Conservation (phyloP, 371 early-diverging fungal genomes). For the Syncephalastrum contaminatum region DNA sequence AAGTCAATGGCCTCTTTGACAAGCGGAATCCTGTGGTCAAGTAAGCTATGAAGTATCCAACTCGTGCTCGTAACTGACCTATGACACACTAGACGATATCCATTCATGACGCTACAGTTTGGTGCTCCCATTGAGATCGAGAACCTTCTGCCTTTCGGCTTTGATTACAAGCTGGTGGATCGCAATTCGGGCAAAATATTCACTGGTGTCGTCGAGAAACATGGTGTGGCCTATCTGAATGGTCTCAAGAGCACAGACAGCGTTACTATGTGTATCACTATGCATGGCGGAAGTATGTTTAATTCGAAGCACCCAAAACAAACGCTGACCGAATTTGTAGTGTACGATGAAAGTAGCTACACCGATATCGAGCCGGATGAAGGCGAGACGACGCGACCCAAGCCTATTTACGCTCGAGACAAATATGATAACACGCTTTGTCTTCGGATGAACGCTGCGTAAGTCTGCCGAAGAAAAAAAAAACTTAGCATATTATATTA, state of each 20-base stretch:
- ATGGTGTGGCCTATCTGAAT: conserved; percentile 60
- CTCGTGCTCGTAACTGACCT: no score
- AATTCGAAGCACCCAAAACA: background rate
- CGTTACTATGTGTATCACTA: conserved; percentile 56
- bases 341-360: no score
- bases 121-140: conserved; percentile 79
- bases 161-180: conserved; percentile 47
- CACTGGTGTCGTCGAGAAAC: conserved; percentile 41
- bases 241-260: conserved; percentile 60
- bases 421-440: conserved; percentile 44
- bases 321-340: no score
- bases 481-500: background rate
- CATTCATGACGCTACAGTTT: conserved; percentile 66
- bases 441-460: conserved; percentile 56
- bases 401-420: conserved; percentile 22
- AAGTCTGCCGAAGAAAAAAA: conserved; percentile 4
- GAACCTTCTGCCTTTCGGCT: conserved; percentile 79
- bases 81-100: conserved; percentile 59
- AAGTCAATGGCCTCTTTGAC: conserved; percentile 32
- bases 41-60: no score
- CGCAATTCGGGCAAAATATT: conserved; percentile 44
- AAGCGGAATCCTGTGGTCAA: conserved; percentile 27
- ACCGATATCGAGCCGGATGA: no score
- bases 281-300: conserved; percentile 55
- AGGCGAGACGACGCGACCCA: no score